Base-by-base conservation (phyloP, 345 rosid genomes). In the Aethionema arabicum region DNA sequence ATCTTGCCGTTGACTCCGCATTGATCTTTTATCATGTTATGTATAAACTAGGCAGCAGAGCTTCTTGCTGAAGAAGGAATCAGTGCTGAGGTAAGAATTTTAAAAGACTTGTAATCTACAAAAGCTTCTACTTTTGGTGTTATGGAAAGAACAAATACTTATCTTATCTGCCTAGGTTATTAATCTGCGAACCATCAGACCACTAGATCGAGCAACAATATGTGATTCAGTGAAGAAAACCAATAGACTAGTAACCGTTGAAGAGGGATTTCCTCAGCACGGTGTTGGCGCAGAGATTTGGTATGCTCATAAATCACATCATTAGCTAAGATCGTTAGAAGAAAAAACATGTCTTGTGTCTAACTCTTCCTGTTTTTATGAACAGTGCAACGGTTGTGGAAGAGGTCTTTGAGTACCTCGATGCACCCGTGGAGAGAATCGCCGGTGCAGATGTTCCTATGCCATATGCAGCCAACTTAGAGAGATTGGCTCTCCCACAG, bases 251-350 rank as follows among this genome's bases (percentile, higher is more conserved):
- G 91, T 93, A 16, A 90, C 99, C 30, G 87, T 93, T 7, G 99
- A 93, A 73, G 96, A 89, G 81, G 96, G 91, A 43, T 86, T 86
- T 71, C 98, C 96, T 54, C 95, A 91, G 67, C 88, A 89, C 65
- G 98, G 95, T 51, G 83, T 93, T 47, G 92, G 99, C 8, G 96
- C 99, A 38, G 99, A 90, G 69, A 93, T 90, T 77, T 87, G 96
- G 95, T 79, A 7, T 33, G 27, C 38, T 64, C 15, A 55, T 8
- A 21, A 21, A 21, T 21, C 27, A 21, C 27, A 21, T 1, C 27
- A 21, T 1, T 21, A 2, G 27, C 2, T 21, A 21, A 21, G 27
- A 21, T 21, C 27, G 2, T 21, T 21, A 1, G 2, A 21, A 21
- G 27, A 21, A 21, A 21, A 21, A 21, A 21, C 27, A 1, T 21